These are phyloP conservation scores for Starmerella vaccinii DNA, from an alignment of 805 yeast species.

Conservation along the genomic window DNA sequence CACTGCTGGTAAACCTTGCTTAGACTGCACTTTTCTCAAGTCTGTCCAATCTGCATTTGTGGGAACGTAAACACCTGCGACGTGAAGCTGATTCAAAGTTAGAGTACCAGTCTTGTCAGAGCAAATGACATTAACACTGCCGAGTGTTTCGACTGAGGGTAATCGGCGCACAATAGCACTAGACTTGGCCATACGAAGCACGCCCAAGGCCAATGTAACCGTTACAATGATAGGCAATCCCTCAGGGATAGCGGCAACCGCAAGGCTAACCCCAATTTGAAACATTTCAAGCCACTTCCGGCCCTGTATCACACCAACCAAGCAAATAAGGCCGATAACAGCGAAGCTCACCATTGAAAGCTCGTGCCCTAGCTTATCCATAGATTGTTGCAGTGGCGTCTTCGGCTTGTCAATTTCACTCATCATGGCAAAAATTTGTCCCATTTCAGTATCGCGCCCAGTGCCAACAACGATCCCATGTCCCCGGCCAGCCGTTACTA, in stretches of 20 bases:
- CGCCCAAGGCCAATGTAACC: constrained; percentile 93
- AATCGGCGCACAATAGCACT: constrained; percentile 89
- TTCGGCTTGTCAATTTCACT: constrained; percentile 90
- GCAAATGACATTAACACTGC: constrained; percentile 48
- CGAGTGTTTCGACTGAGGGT: constrained; percentile 73
- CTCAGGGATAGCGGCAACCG: constrained; percentile 99
- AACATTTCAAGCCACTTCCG: constrained; percentile 96
- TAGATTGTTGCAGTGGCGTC: constrained; percentile 88
- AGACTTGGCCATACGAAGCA: constrained; percentile 87
- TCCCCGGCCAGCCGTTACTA: constrained; percentile 94
- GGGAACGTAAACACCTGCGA: constrained; percentile 22
- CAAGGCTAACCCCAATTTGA: constrained; percentile 91
- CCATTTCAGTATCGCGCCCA: constrained; percentile 82
- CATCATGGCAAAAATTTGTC: constrained; percentile 93
- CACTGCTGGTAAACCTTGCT: constrained; percentile 10
- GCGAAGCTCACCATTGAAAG: constrained; percentile 73
- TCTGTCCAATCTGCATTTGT: constrained; percentile 19
- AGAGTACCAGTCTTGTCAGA: constrained; percentile 41
- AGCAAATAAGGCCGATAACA: constrained; percentile 82
- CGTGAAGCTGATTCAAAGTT: constrained; percentile 40
- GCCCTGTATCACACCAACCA: constrained; percentile 85
- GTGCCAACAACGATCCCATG: constrained; percentile 88
- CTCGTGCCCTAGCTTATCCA: constrained; percentile 93
- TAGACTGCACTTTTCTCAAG: constrained; percentile 10
- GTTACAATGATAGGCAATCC: constrained; percentile 97